Conservation (phyloP, 768 basidiomycete species). For the Hypsizygus marmoreus region DNA sequence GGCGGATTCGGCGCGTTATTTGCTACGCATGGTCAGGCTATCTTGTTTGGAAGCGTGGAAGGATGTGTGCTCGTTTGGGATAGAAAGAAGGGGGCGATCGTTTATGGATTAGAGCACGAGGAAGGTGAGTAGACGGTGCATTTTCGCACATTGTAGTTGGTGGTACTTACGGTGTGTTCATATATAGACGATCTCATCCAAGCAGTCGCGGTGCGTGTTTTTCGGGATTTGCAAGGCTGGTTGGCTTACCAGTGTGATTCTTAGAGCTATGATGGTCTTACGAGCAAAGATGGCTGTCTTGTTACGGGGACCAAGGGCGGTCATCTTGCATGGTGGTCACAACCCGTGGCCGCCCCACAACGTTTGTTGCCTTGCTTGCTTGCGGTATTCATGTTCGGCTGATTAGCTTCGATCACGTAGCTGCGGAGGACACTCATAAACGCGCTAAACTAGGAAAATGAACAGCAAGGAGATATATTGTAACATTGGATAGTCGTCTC, state of each 20-base stretch:
- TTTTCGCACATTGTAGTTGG: constrained; percentile 17
- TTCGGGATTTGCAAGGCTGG: background rate
- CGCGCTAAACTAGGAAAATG: constrained; percentile 3
- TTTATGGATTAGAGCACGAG: constrained; percentile 63
- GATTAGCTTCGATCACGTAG: background rate
- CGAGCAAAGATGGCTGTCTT: constrained; percentile 42
- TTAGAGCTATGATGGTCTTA: constrained; percentile 51
- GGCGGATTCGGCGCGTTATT: constrained; percentile 53
- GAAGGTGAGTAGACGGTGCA: constrained; percentile 45
- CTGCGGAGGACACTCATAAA: constrained; percentile 8
- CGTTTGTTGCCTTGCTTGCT: constrained; percentile 11
- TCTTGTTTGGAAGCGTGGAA: constrained; percentile 58
- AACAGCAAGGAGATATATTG: constrained; percentile 1
- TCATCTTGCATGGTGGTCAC: constrained; percentile 59
- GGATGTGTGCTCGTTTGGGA: constrained; percentile 67
- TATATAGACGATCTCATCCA: constrained; percentile 40
- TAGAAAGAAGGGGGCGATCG: constrained; percentile 48
- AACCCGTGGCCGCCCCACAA: constrained; percentile 35
- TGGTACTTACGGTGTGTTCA: too few species aligned
- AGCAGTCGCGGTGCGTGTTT: constrained; percentile 39
- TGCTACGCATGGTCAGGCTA: constrained; percentile 49
- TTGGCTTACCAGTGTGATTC: constrained; percentile 12
- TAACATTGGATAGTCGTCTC: background rate
- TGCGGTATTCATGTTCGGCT: background rate
- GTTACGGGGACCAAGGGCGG: constrained; percentile 61